Evolutionary conservation across 192 early-diverging fungal genomes (phyloP).

Genomic region (Podila epigama): DNA sequence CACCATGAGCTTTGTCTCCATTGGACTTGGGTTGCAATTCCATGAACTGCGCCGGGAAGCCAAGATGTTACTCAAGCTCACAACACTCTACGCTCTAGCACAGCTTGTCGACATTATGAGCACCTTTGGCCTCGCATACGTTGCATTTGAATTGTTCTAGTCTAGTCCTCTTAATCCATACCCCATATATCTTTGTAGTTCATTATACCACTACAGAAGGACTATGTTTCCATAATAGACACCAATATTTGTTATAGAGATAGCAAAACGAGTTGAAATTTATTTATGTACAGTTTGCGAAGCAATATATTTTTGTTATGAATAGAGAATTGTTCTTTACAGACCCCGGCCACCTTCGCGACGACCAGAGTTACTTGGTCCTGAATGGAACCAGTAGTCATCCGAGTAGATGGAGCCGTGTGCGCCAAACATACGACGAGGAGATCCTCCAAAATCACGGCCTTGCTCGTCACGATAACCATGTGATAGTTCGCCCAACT

Average conservation of each 20-base stretch:
- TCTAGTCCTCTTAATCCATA: too few relatives aligned
- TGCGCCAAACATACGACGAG: background rate
- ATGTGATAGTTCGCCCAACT: slow-evolving; percentile 7
- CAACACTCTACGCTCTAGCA: slow-evolving; percentile 53
- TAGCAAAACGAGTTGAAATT: too few relatives aligned
- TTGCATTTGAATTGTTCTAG: slow-evolving; percentile 54
- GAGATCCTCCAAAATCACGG: slow-evolving; percentile 25
- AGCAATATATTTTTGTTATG: background rate
- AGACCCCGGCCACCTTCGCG: slow-evolving; percentile 21
- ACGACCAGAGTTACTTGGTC: slow-evolving; percentile 1
- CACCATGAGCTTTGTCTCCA: slow-evolving; percentile 60
- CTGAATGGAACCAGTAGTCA: slow-evolving; percentile 47
- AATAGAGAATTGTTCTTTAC: background rate
- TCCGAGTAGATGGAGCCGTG: slow-evolving; percentile 29
- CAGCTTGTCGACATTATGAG: slow-evolving; percentile 59
- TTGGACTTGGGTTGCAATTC: slow-evolving; percentile 59
- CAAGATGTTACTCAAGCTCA: slow-evolving; percentile 49
- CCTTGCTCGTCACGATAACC: slow-evolving; percentile 15
- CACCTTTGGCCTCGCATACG: slow-evolving; percentile 52
- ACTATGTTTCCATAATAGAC: too few relatives aligned
- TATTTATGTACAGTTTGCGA: background rate
- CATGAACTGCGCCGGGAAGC: slow-evolving; percentile 55
- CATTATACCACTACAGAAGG: too few relatives aligned
- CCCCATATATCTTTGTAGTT: too few relatives aligned
- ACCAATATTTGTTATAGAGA: too few relatives aligned